Base-by-base conservation (phyloP, 306 rosid species). In the Cucurbita ficifolia region DNA sequence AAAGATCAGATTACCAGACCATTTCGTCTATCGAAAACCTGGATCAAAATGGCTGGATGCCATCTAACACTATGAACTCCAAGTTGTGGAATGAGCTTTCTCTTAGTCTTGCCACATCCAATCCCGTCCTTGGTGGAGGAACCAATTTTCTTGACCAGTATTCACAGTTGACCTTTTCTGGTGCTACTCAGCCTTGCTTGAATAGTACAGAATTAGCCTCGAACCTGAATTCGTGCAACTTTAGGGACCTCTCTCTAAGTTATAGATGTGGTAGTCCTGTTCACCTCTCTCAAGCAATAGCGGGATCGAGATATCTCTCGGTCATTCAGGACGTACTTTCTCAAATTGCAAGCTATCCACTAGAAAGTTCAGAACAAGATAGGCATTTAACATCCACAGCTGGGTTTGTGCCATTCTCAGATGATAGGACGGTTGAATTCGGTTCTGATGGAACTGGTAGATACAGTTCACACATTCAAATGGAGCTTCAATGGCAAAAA, bases 301-400 rank as follows among this genome's bases (percentile, higher is more conserved):
- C 79, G 36, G 96, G 88, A 73, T 94, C 98, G 1, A 84, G 81
- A 75, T 94, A 89, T 82, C 93, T 94, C 38, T 73, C 73, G 5
- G 94, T 81, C 43, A 78, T 86, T 71, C 98, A 89, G 79, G 97
- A 90, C 17, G 81, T 87, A 68, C 92, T 94, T 29, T 83, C 91
- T 65, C 92, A 90, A 70, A 80, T 90, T 67, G 94, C 95, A 46
- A 79, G 80, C 60, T 86, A 79, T 81, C 81, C 98, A 4, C 80
- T 87, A 56, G 92, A 86, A 53, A 85, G 81, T 75, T 58, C 84
- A 6, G 88, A 82, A 53, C 81, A 76, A 45, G 48, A 79, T 2
- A 76, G 81, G 35, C 69, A 52, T 73, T 78, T 84, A 8, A 79
- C 78, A 39, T 45, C 81, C 11, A 12, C 59, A 1, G 50, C 1